Evolutionary conservation across 2,329 filamentous ascomycete genomes (phyloP).

Genomic region (Nemania sp.): DNA sequence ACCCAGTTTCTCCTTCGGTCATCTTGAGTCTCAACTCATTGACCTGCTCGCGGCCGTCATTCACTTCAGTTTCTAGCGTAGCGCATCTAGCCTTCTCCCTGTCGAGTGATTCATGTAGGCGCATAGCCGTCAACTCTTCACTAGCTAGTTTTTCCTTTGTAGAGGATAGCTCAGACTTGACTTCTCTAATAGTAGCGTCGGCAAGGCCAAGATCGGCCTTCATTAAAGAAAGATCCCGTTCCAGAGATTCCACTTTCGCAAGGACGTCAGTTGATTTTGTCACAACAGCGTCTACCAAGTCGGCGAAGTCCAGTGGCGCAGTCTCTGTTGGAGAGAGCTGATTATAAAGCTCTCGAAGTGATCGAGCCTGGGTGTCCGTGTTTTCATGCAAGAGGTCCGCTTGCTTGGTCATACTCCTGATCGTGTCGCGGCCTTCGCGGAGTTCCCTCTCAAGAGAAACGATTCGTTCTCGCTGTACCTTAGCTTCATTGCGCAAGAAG

Average conservation of each 20-base stretch:
- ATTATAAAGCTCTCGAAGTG: conserved; percentile 69
- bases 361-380: conserved; percentile 63
- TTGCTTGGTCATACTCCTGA: conserved; percentile 62
- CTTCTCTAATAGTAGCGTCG: conserved; percentile 64
- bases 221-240: conserved; percentile 70
- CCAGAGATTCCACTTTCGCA: conserved; percentile 69
- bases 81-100: conserved; percentile 65
- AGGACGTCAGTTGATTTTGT: conserved; percentile 69
- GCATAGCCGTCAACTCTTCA: conserved; percentile 64
- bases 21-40: conserved; percentile 76
- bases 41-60: conserved; percentile 77
- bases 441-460: conserved; percentile 70
- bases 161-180: conserved; percentile 68
- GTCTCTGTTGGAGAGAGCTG: conserved; percentile 67
- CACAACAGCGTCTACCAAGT: conserved; percentile 71
- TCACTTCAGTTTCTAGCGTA: conserved; percentile 68
- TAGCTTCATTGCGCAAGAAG: conserved; percentile 70
- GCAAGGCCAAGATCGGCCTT: conserved; percentile 73
- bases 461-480: conserved; percentile 69
- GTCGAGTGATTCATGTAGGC: conserved; percentile 65
- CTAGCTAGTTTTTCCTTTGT: conserved; percentile 64
- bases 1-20: conserved; percentile 85
- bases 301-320: conserved; percentile 66
- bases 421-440: conserved; percentile 66
- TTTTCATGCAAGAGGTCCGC: conserved; percentile 64